These are phyloP conservation scores for Basidioascus undulatus DNA, from an alignment of 768 basidiomycete genomes.

Conservation along the genomic window DNA sequence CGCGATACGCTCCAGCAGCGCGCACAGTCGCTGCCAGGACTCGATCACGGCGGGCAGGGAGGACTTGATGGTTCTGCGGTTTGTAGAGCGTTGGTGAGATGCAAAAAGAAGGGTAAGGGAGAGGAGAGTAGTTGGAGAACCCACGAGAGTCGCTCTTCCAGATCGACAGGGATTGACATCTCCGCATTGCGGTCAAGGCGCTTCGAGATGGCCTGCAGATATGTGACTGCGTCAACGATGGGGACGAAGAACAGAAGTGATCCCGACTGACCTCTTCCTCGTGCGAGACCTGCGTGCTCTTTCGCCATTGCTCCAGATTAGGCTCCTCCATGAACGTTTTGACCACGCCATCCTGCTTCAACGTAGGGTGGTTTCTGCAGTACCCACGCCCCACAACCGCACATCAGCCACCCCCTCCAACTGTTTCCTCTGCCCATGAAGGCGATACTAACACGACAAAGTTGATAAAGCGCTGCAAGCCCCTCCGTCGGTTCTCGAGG, in stretches of 20 bases:
- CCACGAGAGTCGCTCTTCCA: too few relatives aligned
- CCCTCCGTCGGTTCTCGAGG: conserved; percentile 69
- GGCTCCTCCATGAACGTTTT: conserved; percentile 57
- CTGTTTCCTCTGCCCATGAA: conserved; percentile 10
- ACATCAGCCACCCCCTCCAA: background rate
- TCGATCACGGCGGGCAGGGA: conserved; percentile 38
- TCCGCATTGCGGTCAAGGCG: conserved; percentile 60
- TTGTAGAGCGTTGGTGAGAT: too few relatives aligned
- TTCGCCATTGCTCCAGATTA: conserved; percentile 71
- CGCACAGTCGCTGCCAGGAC: conserved; percentile 74
- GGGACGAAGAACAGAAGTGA: too few relatives aligned
- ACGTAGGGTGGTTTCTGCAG: background rate
- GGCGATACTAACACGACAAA: conserved; percentile 30
- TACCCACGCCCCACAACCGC: background rate
- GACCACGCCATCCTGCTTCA: conserved; percentile 57
- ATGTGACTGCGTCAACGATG: too few relatives aligned
- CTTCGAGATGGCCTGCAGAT: too few relatives aligned
- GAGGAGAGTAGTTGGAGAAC: too few relatives aligned
- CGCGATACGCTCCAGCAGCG: conserved; percentile 63
- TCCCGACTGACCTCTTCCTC: conserved; percentile 95
- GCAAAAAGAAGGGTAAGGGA: too few relatives aligned
- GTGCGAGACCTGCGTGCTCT: conserved; percentile 42
- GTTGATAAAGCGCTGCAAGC: conserved; percentile 51
- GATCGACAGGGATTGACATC: conserved; percentile 75
- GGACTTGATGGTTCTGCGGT: conserved; percentile 30